Evolutionary conservation across 805 yeast genomes (phyloP).

Genomic region (Maudiozyma barnettii): DNA sequence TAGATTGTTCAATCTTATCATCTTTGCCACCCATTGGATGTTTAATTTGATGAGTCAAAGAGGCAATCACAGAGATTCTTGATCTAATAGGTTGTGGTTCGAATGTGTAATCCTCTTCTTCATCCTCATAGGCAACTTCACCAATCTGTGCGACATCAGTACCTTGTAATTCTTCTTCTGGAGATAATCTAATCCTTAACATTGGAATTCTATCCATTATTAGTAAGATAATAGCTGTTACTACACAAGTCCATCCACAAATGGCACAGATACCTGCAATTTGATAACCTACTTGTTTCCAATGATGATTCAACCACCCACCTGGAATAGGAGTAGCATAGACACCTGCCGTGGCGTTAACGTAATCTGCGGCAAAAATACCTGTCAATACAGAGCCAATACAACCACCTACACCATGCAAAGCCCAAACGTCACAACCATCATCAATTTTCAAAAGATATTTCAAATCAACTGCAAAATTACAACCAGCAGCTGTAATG

Average conservation of each 20-base stretch:
- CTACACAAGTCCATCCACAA: slow-evolving; percentile 64
- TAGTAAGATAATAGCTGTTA: slow-evolving; percentile 60
- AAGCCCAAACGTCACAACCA: slow-evolving; percentile 88
- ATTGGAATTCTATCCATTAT: slow-evolving; percentile 68
- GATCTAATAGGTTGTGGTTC: slow-evolving; percentile 77
- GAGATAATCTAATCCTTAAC: slow-evolving; percentile 70
- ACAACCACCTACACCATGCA: slow-evolving; percentile 91
- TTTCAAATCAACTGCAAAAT: slow-evolving; percentile 79
- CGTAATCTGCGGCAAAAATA: slow-evolving; percentile 83
- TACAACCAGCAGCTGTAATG: slow-evolving; percentile 67
- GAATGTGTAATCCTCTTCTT: slow-evolving; percentile 48
- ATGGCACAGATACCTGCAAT: slow-evolving; percentile 67
- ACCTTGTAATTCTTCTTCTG: slow-evolving; percentile 82
- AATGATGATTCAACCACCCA: slow-evolving; percentile 85
- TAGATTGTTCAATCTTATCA: slow-evolving; percentile 23
- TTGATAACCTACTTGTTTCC: slow-evolving; percentile 78
- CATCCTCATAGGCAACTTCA: slow-evolving; percentile 60
- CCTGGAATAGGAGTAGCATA: slow-evolving; percentile 51
- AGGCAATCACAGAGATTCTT: slow-evolving; percentile 22
- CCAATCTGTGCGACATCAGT: slow-evolving; percentile 88
- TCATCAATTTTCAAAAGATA: slow-evolving; percentile 69
- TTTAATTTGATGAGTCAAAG: slow-evolving; percentile 6
- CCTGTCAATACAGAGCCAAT: slow-evolving; percentile 81
- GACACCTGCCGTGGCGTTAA: slow-evolving; percentile 71
- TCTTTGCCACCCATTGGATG: slow-evolving; percentile 17